phyloP scores from a whole-genome alignment of 140 eudicot genomes.

The Anethum foeniculum region DNA sequence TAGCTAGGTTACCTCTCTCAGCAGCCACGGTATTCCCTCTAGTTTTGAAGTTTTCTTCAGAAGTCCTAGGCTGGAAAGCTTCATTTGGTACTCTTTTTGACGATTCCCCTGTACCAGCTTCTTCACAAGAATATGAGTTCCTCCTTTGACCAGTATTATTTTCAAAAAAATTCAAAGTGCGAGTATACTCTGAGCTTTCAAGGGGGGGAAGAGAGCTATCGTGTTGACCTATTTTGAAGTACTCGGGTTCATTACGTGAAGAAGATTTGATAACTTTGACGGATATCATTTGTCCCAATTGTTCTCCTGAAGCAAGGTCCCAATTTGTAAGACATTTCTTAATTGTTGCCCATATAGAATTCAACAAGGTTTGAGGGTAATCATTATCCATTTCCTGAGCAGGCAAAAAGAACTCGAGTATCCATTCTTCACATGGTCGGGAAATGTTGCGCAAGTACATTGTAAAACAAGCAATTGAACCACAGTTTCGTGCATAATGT shows the following conservation, averaged over 20 bases:
- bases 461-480: not conserved
- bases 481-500: not conserved
- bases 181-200: not conserved
- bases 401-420: conserved; percentile 9
- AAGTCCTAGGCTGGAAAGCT: not conserved
- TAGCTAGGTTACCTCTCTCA: not conserved
- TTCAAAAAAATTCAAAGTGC: not conserved
- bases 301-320: not conserved
- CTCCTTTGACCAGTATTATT: not conserved
- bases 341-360: not conserved
- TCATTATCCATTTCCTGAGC: not conserved
- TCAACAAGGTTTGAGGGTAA: not conserved
- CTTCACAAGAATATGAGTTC: not conserved
- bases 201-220: not conserved
- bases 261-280: not conserved
- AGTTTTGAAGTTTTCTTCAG: not conserved
- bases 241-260: no score
- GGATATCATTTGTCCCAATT: not conserved
- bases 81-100: no score
- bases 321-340: not conserved
- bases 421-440: no score
- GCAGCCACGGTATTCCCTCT: not conserved
- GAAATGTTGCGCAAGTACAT: not conserved
- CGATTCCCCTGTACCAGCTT: not conserved
- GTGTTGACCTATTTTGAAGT: not conserved